Evolutionary conservation across 2,329 filamentous ascomycete species (phyloP).

Genomic region (Venturiaceae sp.): DNA sequence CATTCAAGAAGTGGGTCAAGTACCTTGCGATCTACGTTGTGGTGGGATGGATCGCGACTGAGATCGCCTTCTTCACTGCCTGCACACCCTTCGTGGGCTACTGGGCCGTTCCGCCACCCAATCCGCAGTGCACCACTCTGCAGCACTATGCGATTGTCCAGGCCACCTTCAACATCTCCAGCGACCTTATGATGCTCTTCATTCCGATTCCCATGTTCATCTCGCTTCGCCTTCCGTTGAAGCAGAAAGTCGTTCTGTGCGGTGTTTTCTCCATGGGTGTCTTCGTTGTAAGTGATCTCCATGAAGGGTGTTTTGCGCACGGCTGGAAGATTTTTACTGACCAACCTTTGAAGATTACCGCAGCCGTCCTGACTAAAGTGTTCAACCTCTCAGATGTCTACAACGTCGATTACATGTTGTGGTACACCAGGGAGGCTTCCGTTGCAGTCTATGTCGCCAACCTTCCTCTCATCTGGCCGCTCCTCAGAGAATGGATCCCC

Average conservation of each 20-base stretch:
- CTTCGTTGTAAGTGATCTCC: slow-evolving; percentile 33
- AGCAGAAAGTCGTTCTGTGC: slow-evolving; percentile 44
- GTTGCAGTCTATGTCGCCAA: slow-evolving; percentile 45
- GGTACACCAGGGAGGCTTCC: slow-evolving; percentile 45
- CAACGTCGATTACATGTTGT: slow-evolving; percentile 30
- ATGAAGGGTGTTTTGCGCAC: not conserved
- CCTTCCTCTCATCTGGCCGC: slow-evolving; percentile 43
- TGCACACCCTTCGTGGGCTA: slow-evolving; percentile 48
- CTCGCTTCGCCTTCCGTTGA: slow-evolving; percentile 37
- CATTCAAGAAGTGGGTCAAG: slow-evolving; percentile 39
- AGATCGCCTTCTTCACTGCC: slow-evolving; percentile 43
- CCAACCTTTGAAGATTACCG: slow-evolving; percentile 20
- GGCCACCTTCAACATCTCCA: slow-evolving; percentile 49
- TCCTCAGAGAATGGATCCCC: slow-evolving; percentile 34
- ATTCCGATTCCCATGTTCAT: slow-evolving; percentile 47
- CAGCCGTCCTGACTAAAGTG: slow-evolving; percentile 37
- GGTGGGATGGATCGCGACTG: slow-evolving; percentile 40
- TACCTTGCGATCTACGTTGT: slow-evolving; percentile 38
- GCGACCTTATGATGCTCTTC: slow-evolving; percentile 49
- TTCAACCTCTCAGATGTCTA: slow-evolving; percentile 36
- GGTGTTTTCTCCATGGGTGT: slow-evolving; percentile 40
- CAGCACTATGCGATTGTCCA: slow-evolving; percentile 50
- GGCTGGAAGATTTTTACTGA: not conserved
- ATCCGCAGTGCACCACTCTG: slow-evolving; percentile 47
- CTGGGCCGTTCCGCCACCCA: slow-evolving; percentile 45